Conservation (phyloP, 441 rosid species). For the Gossypium schwendimanii region DNA sequence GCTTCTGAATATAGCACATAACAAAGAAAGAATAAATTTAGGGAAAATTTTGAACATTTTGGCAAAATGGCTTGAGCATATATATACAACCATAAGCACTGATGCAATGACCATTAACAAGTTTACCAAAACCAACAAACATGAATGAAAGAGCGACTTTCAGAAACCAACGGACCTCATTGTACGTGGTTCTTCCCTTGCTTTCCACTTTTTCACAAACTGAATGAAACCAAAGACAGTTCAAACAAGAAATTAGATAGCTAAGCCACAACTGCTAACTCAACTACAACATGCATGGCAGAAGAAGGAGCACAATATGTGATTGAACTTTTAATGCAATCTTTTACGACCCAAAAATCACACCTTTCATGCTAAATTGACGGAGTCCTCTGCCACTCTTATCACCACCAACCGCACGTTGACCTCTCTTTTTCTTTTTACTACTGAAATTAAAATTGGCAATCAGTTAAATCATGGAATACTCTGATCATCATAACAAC, state of each 20-base stretch:
- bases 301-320: background rate
- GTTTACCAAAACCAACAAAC: background rate
- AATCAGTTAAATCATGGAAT: conserved; percentile 14
- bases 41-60: background rate
- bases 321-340: background rate
- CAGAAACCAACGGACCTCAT: conserved; percentile 70
- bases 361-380: conserved; percentile 97
- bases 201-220: conserved; percentile 99
- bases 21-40: background rate
- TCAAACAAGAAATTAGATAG: conserved; percentile 14
- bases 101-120: background rate
- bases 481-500: conserved; percentile 1
- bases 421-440: conserved; percentile 87
- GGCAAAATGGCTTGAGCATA: background rate
- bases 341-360: background rate
- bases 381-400: conserved; percentile 95
- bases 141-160: conserved; percentile 8
- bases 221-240: conserved; percentile 27
- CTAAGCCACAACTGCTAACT: background rate
- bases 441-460: conserved; percentile 32
- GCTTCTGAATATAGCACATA: background rate
- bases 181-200: conserved; percentile 97
- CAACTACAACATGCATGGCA: conserved; percentile 1
- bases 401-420: conserved; percentile 74
- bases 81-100: background rate